A percentile compares a stretch with the other conserved stretches of the same genome.
Evolutionary conservation across 768 basidiomycete genomes (phyloP).

Genomic region (Termitomyces sp.): DNA sequence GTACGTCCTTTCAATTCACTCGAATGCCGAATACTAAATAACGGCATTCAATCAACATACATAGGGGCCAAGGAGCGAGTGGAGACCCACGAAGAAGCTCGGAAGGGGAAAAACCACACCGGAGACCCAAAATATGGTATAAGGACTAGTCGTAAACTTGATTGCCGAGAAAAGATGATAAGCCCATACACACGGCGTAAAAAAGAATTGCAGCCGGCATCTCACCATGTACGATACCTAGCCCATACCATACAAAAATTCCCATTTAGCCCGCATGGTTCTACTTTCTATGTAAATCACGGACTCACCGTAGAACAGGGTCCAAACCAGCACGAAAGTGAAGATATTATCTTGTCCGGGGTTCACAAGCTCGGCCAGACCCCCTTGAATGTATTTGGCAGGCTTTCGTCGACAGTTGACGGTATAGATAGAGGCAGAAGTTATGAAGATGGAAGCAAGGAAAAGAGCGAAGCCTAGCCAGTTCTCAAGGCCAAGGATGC

Average conservation of each 20-base stretch:
- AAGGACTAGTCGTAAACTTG: slow-evolving; percentile 18
- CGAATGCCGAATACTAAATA: background rate
- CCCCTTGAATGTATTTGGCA: slow-evolving; percentile 55
- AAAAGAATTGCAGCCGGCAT: slow-evolving; percentile 1
- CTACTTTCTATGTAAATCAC: background rate
- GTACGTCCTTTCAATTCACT: background rate
- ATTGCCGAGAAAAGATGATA: slow-evolving; percentile 9
- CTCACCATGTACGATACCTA: slow-evolving; percentile 48
- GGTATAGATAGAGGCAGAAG: slow-evolving; percentile 55
- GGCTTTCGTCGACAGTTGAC: slow-evolving; percentile 71
- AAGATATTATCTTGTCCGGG: slow-evolving; percentile 89
- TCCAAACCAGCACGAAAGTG: slow-evolving; percentile 92
- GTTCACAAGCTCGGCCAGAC: slow-evolving; percentile 63
- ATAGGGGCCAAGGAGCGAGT: background rate
- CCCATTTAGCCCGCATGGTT: background rate
- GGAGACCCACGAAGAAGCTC: slow-evolving; percentile 1
- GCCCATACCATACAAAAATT: background rate
- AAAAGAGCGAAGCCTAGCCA: slow-evolving; percentile 80
- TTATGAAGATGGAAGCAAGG: slow-evolving; percentile 57
- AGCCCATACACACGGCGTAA: background rate
- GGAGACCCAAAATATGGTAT: background rate
- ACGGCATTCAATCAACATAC: background rate
- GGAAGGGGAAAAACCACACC: background rate
- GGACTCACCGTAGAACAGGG: slow-evolving; percentile 79
- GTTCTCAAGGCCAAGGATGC: slow-evolving; percentile 86